Evolutionary conservation across 2,329 filamentous ascomycete genomes (phyloP), one percentile per base, ranked within the genome.

Genomic region (Fusarium sublunatum): DNA sequence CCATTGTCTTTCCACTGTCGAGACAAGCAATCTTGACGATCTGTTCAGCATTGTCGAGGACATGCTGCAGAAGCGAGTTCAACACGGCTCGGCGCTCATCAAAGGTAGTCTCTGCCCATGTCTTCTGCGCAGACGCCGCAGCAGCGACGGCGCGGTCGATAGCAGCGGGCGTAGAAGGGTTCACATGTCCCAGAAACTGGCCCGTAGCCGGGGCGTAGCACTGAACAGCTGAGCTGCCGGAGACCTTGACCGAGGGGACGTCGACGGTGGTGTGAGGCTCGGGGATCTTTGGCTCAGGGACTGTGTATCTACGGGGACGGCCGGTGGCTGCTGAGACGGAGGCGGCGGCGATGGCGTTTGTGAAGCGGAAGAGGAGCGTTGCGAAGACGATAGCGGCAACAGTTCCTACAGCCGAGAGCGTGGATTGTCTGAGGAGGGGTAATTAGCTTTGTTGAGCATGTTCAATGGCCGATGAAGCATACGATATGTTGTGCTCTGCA

Each of bases 1-100:
- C 88, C 81, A 94, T 91, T 2, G 96, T 97, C 83, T 99, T 99
- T 64, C 95, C 95, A 38, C 92, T 96, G 78, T 99, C 95, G 32
- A 97, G 83, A 72, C 92, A 96, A 45, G 93, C 94, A 28, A 92
- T 87, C 13, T 87, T 85, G 70, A 92, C 93, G 69, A 99, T 96
- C 25, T 89, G 84, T 65, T 94, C 90, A 75, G 97, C 93, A 74
- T 98, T 90, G 65, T 96, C 91, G 56, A 99, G 84, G 9, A 99
- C 84, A 69, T 93, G 89, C 76, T 88, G 89, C 68, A 96, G 81
- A 72, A 99, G 82, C 7, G 92, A 92, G 58, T 88, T 87, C 62
- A 99, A 82, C 41, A 99, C 92, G 69, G 86, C 88, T 65, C 89
- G 85, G 58, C 95, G 85, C 75, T 96, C 84, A 8, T 84, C 79